A percentile compares a stretch with the other conserved stretches of the same genome.
Conservation (phyloP, 805 yeast species). For the Candida chilensis region DNA sequence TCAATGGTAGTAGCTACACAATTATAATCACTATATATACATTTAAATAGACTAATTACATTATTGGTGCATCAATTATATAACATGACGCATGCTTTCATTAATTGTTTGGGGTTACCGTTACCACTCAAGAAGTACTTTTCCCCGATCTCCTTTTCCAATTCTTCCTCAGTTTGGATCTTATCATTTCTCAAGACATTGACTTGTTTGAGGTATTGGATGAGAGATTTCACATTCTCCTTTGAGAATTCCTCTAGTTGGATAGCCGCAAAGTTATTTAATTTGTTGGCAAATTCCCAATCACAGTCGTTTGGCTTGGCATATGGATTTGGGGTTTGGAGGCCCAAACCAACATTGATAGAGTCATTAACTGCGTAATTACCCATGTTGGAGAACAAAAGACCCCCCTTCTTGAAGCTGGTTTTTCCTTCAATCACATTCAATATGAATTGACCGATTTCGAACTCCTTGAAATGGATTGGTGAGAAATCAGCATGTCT, state of each 20-base stretch:
- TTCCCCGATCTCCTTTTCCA: slow-evolving; percentile 30
- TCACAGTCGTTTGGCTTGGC: slow-evolving; percentile 41
- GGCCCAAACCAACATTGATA: slow-evolving; percentile 49
- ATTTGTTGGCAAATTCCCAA: slow-evolving; percentile 36
- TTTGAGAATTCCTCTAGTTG: slow-evolving; percentile 8
- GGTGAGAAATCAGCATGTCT: slow-evolving; percentile 43
- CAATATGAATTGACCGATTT: slow-evolving; percentile 50
- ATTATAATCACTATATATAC: no score
- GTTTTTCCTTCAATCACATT: slow-evolving; percentile 43
- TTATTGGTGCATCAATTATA: slow-evolving; percentile 15
- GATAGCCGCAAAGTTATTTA: slow-evolving; percentile 12
- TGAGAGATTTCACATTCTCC: slow-evolving; percentile 24
- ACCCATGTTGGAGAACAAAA: slow-evolving; percentile 56
- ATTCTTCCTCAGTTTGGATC: slow-evolving; percentile 16
- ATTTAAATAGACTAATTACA: no score
- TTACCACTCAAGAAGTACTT: slow-evolving; percentile 51
- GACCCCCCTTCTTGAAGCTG: slow-evolving; percentile 51
- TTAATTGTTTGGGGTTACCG: slow-evolving; percentile 52
- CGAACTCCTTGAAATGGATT: slow-evolving; percentile 54
- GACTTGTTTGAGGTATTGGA: slow-evolving; percentile 12
- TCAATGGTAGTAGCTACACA: no score
- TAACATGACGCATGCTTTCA: slow-evolving; percentile 26
- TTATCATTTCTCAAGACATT: slow-evolving; percentile 35
- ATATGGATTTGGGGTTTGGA: slow-evolving; percentile 47
- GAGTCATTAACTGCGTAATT: slow-evolving; percentile 44